Conservation (phyloP, 2,329 filamentous ascomycete species). For the Xylaria sp. region DNA sequence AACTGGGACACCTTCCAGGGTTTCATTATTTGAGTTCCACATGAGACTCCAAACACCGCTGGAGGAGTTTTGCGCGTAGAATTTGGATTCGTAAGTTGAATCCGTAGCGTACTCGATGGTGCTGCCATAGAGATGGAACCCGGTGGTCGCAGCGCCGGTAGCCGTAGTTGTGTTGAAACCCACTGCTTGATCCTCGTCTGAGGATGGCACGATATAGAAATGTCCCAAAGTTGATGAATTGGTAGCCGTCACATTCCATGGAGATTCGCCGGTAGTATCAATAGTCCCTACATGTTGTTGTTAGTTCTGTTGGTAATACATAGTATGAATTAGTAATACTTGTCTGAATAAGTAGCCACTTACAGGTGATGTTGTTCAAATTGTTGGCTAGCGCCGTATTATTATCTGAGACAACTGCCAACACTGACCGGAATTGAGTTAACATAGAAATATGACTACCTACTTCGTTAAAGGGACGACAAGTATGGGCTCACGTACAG, state of each 20-base stretch:
- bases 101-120: slow-evolving; percentile 17
- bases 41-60: slow-evolving; percentile 12
- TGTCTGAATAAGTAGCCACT: slow-evolving; percentile 1
- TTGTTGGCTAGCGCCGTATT: slow-evolving; percentile 9
- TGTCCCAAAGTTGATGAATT: slow-evolving; percentile 11
- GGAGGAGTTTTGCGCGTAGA: slow-evolving; percentile 21
- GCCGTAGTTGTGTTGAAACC: slow-evolving; percentile 16
- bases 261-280: slow-evolving; percentile 1
- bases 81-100: slow-evolving; percentile 16
- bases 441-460: neutral
- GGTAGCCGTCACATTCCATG: slow-evolving; percentile 18
- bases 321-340: neutral
- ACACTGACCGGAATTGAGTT: neutral
- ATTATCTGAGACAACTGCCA: slow-evolving; percentile 17
- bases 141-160: slow-evolving; percentile 12
- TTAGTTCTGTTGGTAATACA: neutral
- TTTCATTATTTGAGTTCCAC: slow-evolving; percentile 8
- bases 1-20: slow-evolving; percentile 10
- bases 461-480: neutral
- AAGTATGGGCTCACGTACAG: slow-evolving; percentile 10
- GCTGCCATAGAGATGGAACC: slow-evolving; percentile 19
- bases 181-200: neutral
- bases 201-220: slow-evolving; percentile 16
- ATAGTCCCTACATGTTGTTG: slow-evolving; percentile 7
- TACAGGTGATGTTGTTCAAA: slow-evolving; percentile 18